Base-by-base conservation (phyloP, 2,329 filamentous ascomycete species). In the Magnaporthiopsis incrustans region DNA sequence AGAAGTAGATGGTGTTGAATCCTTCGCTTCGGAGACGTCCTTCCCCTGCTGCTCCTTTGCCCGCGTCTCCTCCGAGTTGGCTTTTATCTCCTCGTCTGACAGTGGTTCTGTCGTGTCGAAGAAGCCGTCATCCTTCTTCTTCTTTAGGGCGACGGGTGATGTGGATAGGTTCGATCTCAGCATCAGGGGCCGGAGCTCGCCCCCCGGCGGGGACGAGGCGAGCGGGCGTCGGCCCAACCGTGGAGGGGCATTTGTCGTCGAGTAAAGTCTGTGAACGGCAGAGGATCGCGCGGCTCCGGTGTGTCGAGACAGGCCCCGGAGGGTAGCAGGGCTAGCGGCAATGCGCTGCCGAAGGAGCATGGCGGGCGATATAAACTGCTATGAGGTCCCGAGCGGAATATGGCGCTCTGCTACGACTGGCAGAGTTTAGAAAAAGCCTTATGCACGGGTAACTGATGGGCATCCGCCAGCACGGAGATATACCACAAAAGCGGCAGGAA, bases 1-100 rank as follows among this genome's bases (percentile, higher is more conserved):
- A 32, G 80, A 74, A 35, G 84, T 78, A 2, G 81, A 75, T 12
- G 62, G 30, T n/a, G 18, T 53, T 33, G 77, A 74, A 33, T 71
- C 75, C 66, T 80, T 81, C 57, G 78, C 75, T 69, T 81, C 80
- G 67, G 75, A 77, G 58, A 80, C 76, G 33, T 83, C 79, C 50
- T 79, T 78, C 66, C 81, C 80, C 67, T 75, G 77, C 59, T 80
- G 76, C 35, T 83, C 79, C 15, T 64, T 66, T 4, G 63, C n/a
- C n/a, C 64, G 60, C 15, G 60, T 35, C 50, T 65, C 60, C 32
- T 67, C 63, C 63, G 59, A 32, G 56, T 68, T 66, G 11, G 63
- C 66, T 62, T 68, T 67, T 5, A 60, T 59, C 64, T 68, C 67
- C 56, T 63, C 63, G 38, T 70, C 67, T 4, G 65, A 57, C 3